Conservation (phyloP, 768 basidiomycete genomes). For the Cystobasidium tubakii region DNA sequence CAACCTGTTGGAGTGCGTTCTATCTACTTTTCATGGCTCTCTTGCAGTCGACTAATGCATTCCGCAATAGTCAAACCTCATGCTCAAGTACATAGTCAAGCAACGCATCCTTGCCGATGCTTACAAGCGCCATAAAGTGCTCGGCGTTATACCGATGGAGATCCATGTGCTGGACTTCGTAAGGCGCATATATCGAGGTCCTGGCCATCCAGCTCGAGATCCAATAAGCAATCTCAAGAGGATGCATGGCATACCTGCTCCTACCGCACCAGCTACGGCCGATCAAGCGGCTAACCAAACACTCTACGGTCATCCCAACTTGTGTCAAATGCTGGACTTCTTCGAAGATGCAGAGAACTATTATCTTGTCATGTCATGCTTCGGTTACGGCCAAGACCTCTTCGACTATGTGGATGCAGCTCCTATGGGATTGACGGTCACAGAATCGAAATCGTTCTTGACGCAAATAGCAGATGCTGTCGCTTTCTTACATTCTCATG, state of each 20-base stretch:
- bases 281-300: conserved; percentile 56
- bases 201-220: conserved; percentile 8
- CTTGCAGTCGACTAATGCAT: not conserved
- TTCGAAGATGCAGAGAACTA: conserved; percentile 96
- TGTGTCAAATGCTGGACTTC: conserved; percentile 88
- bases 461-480: conserved; percentile 87
- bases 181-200: conserved; percentile 35
- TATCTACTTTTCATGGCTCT: conserved; percentile 29
- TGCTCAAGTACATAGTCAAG: conserved; percentile 98
- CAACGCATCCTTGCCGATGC: conserved; percentile 97
- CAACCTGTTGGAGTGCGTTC: conserved; percentile 67
- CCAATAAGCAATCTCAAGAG: conserved; percentile 4
- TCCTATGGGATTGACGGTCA: conserved; percentile 73
- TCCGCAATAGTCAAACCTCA: conserved; percentile 76
- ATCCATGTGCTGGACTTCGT: conserved; percentile 61
- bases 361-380: conserved; percentile 74
- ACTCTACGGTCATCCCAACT: conserved; percentile 78
- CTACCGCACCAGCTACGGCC: conserved; percentile 4
- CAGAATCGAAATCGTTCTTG: conserved; percentile 71
- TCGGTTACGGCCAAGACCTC: conserved; percentile 60
- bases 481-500: conserved; percentile 77
- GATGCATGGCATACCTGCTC: not conserved
- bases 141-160: conserved; percentile 97
- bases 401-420: conserved; percentile 90
- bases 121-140: conserved; percentile 93